phyloP scores from a whole-genome alignment of 2,329 filamentous ascomycete species.

The Colletotrichum chlorophyti region DNA sequence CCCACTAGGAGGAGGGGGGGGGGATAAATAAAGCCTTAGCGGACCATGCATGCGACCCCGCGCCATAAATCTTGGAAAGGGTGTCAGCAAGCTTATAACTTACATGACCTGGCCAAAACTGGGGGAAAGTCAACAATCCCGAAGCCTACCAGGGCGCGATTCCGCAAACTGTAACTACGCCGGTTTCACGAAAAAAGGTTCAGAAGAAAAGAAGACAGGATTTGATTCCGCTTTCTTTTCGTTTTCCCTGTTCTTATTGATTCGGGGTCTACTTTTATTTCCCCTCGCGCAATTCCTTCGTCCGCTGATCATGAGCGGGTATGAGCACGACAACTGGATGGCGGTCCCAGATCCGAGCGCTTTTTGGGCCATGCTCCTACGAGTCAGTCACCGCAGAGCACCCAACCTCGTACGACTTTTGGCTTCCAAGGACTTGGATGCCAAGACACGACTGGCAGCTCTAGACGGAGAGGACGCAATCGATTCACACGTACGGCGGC shows the following conservation, averaged over 20 bases:
- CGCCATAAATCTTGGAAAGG: conserved; percentile 11
- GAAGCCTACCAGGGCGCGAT: conserved; percentile 1
- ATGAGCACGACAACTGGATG: neutral
- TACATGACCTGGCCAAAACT: neutral
- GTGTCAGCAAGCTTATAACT: no score
- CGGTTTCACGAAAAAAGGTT: conserved; percentile 17
- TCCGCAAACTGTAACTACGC: conserved; percentile 15
- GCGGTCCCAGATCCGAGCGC: conserved; percentile 5
- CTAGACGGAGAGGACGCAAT: conserved; percentile 11
- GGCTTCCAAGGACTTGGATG: conserved; percentile 21
- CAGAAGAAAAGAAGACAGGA: neutral
- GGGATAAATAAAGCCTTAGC: no score
- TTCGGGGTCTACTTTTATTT: neutral
- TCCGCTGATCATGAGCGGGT: neutral
- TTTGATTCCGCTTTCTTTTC: neutral
- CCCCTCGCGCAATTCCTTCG: no score
- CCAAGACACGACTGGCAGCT: conserved; percentile 17
- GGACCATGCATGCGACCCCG: conserved; percentile 4
- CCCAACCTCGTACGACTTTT: conserved; percentile 21
- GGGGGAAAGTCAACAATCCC: neutral
- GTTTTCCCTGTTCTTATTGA: neutral
- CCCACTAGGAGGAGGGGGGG: no score
- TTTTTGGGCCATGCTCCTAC: neutral
- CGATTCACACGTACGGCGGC: neutral
- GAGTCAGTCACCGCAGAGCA: conserved; percentile 17